These are phyloP conservation scores for Oryza meyeriana DNA, from an alignment of 176 grass and related monocot genomes.

Conservation along the genomic window DNA sequence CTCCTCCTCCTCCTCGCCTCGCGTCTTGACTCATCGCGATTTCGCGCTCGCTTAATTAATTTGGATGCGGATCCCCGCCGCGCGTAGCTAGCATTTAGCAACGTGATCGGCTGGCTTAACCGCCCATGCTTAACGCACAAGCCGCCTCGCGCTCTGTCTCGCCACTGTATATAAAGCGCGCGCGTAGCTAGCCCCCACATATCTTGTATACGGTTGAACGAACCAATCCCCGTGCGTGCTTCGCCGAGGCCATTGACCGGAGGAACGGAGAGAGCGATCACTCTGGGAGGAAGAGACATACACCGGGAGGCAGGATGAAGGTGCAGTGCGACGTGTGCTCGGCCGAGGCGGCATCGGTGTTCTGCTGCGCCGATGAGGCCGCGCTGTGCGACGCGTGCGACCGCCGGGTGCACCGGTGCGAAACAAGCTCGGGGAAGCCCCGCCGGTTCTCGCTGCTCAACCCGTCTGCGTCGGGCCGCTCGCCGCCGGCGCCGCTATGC, in stretches of 20 bases:
- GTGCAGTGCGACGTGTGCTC: constrained; percentile 84
- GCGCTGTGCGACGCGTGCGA: constrained; percentile 79
- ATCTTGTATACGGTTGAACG: background rate
- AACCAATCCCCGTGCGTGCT: background rate
- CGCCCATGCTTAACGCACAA: constrained; percentile 22
- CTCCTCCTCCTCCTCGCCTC: no score
- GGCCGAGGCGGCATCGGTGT: constrained; percentile 64
- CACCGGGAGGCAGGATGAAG: constrained; percentile 42
- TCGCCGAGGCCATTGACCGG: constrained; percentile 32
- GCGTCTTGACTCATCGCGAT: background rate
- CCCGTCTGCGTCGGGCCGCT: constrained; percentile 30
- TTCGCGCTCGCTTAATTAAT: background rate
- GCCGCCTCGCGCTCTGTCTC: constrained; percentile 7
- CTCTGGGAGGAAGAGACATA: no score
- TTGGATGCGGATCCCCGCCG: background rate
- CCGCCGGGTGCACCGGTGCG: constrained; percentile 61
- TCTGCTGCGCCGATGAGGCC: constrained; percentile 92
- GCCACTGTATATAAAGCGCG: constrained; percentile 33
- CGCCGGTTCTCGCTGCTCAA: constrained; percentile 63
- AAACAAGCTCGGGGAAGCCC: constrained; percentile 86
- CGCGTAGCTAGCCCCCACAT: constrained; percentile 13
- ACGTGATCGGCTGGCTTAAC: constrained; percentile 5
- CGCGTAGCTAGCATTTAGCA: background rate
- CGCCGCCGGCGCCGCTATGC: constrained; percentile 47
- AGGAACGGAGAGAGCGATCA: background rate